These are phyloP conservation scores for Eimeria falciformis DNA, from an alignment of 169 alveolate species.

Conservation along the genomic window DNA sequence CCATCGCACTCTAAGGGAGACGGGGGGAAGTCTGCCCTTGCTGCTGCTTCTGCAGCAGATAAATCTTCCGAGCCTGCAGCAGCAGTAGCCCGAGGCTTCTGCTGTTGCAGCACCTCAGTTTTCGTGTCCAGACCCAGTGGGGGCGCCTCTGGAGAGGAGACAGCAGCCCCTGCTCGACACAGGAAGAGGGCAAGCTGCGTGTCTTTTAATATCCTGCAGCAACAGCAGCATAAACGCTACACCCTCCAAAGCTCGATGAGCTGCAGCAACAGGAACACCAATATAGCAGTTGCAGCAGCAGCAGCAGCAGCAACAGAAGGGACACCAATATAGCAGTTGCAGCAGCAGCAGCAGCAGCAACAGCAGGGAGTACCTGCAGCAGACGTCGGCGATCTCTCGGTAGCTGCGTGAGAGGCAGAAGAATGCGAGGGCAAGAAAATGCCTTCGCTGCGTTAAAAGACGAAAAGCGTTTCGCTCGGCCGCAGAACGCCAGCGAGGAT, in stretches of 20 bases:
- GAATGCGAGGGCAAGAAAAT: constrained; percentile 57
- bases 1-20: background rate
- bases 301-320: background rate
- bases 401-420: constrained; percentile 26
- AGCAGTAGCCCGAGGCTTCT: constrained; percentile 17
- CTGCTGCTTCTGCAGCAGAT: constrained; percentile 29
- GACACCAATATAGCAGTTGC: background rate
- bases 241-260: background rate
- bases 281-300: constrained; percentile 4
- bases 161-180: constrained; percentile 48
- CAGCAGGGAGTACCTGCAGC: constrained; percentile 16
- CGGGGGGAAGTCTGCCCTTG: constrained; percentile 23
- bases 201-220: constrained; percentile 71
- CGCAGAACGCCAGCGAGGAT: constrained; percentile 41
- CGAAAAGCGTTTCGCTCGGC: constrained; percentile 65
- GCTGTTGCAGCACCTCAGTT: constrained; percentile 16
- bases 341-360: constrained; percentile 61
- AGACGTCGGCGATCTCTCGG: constrained; percentile 14
- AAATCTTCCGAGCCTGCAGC: background rate
- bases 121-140: constrained; percentile 10
- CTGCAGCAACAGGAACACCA: background rate
- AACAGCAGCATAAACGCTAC: no score
- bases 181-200: constrained; percentile 74
- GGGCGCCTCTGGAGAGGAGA: constrained; percentile 43
- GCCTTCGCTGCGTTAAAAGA: constrained; percentile 53